Evolutionary conservation across 352 stramenopile species (phyloP).

Genomic region (Phytophthora palmivora): DNA sequence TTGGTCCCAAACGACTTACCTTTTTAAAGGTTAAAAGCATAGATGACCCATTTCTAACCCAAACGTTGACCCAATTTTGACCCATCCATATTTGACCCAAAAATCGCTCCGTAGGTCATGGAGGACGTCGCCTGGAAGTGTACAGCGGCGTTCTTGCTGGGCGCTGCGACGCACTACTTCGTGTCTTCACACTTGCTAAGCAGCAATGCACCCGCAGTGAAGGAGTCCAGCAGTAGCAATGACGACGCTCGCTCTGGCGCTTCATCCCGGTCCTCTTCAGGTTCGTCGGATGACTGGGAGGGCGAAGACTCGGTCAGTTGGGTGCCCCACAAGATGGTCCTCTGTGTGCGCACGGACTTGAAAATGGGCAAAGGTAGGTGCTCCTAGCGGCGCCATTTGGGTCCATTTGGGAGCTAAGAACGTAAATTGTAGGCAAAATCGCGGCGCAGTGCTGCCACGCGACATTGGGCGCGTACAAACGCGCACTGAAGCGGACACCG

Average conservation of each 20-base stretch:
- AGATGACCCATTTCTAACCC: too few relatives aligned
- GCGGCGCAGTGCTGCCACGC: constrained; percentile 91
- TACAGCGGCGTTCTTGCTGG: constrained; percentile 75
- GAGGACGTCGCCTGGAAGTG: constrained; percentile 85
- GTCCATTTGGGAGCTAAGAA: background rate
- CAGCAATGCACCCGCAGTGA: constrained; percentile 7
- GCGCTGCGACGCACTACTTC: constrained; percentile 71
- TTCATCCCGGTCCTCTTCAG: constrained; percentile 38
- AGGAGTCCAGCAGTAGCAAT: constrained; percentile 5
- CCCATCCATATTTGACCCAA: too few relatives aligned
- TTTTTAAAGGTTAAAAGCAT: too few relatives aligned
- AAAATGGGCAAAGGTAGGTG: constrained; percentile 96
- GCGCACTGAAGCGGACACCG: constrained; percentile 81
- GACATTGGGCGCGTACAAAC: constrained; percentile 95
- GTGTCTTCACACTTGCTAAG: constrained; percentile 46
- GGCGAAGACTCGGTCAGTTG: constrained; percentile 63
- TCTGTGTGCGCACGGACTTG: constrained; percentile 95
- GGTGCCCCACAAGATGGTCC: constrained; percentile 93
- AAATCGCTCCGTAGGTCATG: constrained; percentile 23
- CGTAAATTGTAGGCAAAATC: constrained; percentile 67
- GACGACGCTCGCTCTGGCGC: constrained; percentile 7
- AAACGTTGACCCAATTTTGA: too few relatives aligned
- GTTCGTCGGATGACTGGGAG: constrained; percentile 69
- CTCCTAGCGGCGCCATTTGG: constrained; percentile 11
- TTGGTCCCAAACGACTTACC: too few relatives aligned